Evolutionary conservation across 2,329 filamentous ascomycete genomes (phyloP), one percentile per base, ranked within the genome.

Genomic region (Colletotrichum sansevieriae): DNA sequence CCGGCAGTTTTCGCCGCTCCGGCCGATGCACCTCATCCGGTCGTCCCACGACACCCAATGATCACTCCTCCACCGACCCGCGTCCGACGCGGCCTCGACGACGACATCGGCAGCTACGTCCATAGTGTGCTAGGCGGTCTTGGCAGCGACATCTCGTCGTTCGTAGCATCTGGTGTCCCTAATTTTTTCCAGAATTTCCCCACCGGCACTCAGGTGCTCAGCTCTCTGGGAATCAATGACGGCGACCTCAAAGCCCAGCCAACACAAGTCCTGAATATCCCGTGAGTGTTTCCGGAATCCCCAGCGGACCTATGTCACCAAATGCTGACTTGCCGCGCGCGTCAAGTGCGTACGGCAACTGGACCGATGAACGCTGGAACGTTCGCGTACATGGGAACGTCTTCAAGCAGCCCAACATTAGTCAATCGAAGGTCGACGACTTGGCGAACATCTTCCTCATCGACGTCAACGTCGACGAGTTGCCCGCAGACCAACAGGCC

Each of bases 361-460:
- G 91, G 89, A 94, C 92, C 1, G 83, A 90, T n/a, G 79, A 88
- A 66, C 91, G 91, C 39, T 95, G 92, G 92, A 93, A 90, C 71
- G 84, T 94, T 3, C 86, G 91, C 33, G 88, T 94, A 71, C 92
- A 92, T 72, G 92, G 92, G 72, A 94, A 94, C 74, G 90, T 94
- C n/a, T 95, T 90, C 83, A 94, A 94, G 78, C 87, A 91, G 70
- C 92, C 92, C 1, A 87, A 92, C 68, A 90, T 92, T 39, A 86
- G 85, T 1, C 83, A 88, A 72, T 81, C 83, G 39, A 92, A 88
- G 72, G 81, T 95, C 52, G 86, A 95, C 72, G 83, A 90, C 43
- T 82, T 94, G 3, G 90, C 91, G 65, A 89, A 94, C 72, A 78
- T 88, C 37, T 93, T 94, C 78, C 83, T 95, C 10, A 85, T 93